Percentiles rank a stretch among this genome's conserved stretches.
Evolutionary conservation across 441 rosid species (phyloP).

Genomic region (Metrosideros polymorpha): DNA sequence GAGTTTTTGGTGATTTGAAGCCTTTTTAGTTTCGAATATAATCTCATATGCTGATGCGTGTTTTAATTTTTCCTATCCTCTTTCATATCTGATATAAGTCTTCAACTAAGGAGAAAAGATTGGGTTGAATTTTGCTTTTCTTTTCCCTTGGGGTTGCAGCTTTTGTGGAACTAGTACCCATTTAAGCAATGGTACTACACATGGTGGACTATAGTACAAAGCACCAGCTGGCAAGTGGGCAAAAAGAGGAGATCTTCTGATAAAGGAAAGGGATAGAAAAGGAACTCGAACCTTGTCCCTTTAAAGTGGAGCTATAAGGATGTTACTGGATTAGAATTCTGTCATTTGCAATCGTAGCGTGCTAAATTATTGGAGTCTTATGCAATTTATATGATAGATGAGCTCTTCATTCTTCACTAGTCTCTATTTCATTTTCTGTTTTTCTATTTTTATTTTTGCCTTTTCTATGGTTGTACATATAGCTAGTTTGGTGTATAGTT

Average conservation of each 20-base stretch:
- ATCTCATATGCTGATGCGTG: neutral
- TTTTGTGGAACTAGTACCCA: slow-evolving; percentile 69
- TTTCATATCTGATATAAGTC: neutral
- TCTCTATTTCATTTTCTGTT: neutral
- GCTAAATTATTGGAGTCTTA: neutral
- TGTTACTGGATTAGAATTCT: neutral
- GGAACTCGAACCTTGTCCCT: slow-evolving; percentile 58
- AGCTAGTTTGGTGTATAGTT: neutral
- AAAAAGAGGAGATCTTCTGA: slow-evolving; percentile 27
- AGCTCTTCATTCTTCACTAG: neutral
- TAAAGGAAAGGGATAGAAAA: slow-evolving; percentile 36
- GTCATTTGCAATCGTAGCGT: neutral
- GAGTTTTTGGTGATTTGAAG: neutral
- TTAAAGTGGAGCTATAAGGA: neutral
- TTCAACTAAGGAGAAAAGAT: neutral
- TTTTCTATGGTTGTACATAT: no score
- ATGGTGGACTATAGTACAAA: slow-evolving; percentile 43
- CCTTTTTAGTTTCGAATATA: neutral
- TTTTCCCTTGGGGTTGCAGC: slow-evolving; percentile 26
- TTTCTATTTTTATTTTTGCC: neutral
- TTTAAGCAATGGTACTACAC: slow-evolving; percentile 88
- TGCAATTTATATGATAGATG: neutral
- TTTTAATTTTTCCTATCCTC: neutral
- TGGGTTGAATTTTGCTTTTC: neutral
- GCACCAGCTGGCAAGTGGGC: slow-evolving; percentile 20